Base-by-base conservation (phyloP, 345 rosid species). In the Nasturtium officinale region DNA sequence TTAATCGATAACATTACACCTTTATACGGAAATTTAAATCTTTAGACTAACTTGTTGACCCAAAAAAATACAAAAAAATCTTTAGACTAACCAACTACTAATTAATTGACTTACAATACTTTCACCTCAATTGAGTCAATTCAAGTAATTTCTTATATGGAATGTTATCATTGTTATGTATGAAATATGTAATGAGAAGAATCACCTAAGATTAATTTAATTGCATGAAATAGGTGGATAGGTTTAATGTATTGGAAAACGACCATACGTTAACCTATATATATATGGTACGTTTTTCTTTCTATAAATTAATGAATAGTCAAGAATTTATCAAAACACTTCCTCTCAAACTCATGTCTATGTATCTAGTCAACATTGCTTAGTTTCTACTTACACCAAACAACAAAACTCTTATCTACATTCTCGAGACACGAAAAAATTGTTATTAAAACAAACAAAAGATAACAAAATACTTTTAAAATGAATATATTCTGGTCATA, bases 331-430 rank as follows among this genome's bases (percentile, higher is more conserved):
- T 23, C 25, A 23, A 23, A 23, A 38, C 5, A 15, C 17, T 13
- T 42, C 7, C 7, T 43, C 17, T 15, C 18, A 15, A 1, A 5
- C 18, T 15, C 47, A 23, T 33, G 16, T 45, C 21, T 57, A 20
- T 57, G 54, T 23, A 30, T 17, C 23, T 57, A 33, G 5, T 32
- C 61, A 28, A 46, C 15, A 23, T 23, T 35, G 46, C 35, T 46
- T 59, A 45, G 58, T 21, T 70, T n/a, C 21, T 7, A 46, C 56
- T 58, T 37, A 33, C 71, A 72, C 54, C 35, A 63, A 21, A 30
- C 26, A 62, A 53, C 63, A 53, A 63, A 63, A 63, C 26, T 52
- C 63, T 62, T 61, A 72, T 72, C 62, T 62, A 17, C 21, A 62
- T 63, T 23, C 55, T 53, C 69, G 69, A 72, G 21, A 72, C 5